phyloP scores from a whole-genome alignment of 139 green algal genomes.

The Chlamydomonas eustigma region DNA sequence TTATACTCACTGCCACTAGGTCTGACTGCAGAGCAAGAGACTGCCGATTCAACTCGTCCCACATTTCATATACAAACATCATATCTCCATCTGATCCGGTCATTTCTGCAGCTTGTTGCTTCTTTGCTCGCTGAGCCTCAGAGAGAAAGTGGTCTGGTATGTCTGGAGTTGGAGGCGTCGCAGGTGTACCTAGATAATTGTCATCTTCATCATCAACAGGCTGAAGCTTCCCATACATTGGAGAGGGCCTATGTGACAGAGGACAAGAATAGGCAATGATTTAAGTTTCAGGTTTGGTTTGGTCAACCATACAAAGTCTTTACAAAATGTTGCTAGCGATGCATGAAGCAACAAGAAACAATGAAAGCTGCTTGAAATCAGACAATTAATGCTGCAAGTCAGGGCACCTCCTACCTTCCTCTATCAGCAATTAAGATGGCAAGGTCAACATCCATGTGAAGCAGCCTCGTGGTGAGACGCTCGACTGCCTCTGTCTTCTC shows the following conservation, averaged over 20 bases:
- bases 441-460: conserved; percentile 26
- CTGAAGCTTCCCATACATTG: not conserved
- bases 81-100: not conserved
- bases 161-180: not conserved
- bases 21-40: conserved; percentile 5
- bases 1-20: conserved; percentile 13
- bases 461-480: not conserved
- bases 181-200: not conserved
- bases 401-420: conserved; percentile 22
- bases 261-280: no score
- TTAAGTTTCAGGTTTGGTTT: no score
- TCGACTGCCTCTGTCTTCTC: conserved; percentile 9
- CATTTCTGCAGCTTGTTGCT: not conserved
- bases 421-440: conserved; percentile 33
- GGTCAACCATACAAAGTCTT: no score
- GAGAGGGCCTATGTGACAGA: not conserved
- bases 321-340: no score
- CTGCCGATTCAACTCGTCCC: conserved; percentile 11
- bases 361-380: no score
- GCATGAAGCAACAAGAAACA: no score
- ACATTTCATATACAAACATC: conserved; percentile 7
- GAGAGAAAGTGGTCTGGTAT: not conserved
- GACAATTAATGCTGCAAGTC: no score
- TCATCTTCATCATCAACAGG: not conserved
- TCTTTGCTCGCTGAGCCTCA: not conserved